phyloP scores from a whole-genome alignment of 768 basidiomycete species.

The Leccinum rimulosum region DNA sequence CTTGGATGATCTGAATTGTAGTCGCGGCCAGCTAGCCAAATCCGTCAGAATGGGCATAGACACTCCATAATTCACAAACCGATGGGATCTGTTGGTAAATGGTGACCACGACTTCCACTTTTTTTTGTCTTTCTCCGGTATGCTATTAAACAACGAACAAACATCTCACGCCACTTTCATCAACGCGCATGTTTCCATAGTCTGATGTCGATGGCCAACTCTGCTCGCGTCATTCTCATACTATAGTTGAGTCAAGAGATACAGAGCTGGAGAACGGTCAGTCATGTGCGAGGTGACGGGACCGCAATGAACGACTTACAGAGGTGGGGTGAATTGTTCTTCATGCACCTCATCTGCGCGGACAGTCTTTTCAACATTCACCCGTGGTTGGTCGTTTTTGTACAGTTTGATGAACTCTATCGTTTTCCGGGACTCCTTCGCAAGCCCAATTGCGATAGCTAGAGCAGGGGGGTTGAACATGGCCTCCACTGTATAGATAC shows the following conservation, averaged over 20 bases:
- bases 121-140: too few species aligned
- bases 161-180: background rate
- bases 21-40: too few species aligned
- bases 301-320: constrained; percentile 2
- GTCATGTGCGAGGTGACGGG: background rate
- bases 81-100: too few species aligned
- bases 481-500: background rate
- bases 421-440: constrained; percentile 2
- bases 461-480: background rate
- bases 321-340: constrained; percentile 2
- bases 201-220: background rate
- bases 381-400: background rate
- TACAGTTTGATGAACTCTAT: constrained; percentile 2
- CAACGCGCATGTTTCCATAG: background rate
- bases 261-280: constrained; percentile 3
- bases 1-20: too few species aligned
- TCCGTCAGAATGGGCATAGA: too few species aligned
- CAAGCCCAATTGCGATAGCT: constrained; percentile 3
- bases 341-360: background rate
- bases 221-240: background rate
- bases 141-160: constrained; percentile 3
- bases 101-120: too few species aligned
- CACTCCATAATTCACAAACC: too few species aligned
- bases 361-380: background rate
- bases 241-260: background rate